A percentile compares a stretch with the other conserved stretches of the same genome.
phyloP scores from a whole-genome alignment of 352 stramenopile genomes.

The Thalassiosira livingstoniorum region DNA sequence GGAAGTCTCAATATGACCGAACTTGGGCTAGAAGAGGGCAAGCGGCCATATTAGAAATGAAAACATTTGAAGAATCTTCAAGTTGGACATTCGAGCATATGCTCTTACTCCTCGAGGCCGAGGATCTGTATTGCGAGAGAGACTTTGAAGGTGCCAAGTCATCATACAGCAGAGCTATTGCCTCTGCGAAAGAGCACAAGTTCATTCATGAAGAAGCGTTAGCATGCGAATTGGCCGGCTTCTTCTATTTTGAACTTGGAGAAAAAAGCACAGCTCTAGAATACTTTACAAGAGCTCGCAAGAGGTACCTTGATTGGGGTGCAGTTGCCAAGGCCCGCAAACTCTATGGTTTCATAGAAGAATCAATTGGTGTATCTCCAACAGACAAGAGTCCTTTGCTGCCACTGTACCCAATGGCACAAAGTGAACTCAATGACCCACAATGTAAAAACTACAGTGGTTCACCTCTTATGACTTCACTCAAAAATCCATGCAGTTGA shows the following conservation, averaged over 20 bases:
- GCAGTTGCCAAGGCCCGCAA: background rate
- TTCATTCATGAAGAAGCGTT: constrained; percentile 54
- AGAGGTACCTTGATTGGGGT: constrained; percentile 12
- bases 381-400: background rate
- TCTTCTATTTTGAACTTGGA: constrained; percentile 7
- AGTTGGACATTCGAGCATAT: constrained; percentile 20
- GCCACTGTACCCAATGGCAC: background rate
- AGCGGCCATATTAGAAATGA: background rate
- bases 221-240: constrained; percentile 21
- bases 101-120: constrained; percentile 1
- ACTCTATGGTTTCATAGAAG: background rate
- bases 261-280: background rate
- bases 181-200: constrained; percentile 24
- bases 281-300: constrained; percentile 4
- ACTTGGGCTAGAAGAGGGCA: background rate
- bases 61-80: background rate
- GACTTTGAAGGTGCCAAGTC: background rate
- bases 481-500: too few relatives aligned
- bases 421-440: too few relatives aligned
- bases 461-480: too few relatives aligned
- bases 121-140: constrained; percentile 8
- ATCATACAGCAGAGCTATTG: constrained; percentile 27
- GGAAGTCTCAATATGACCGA: background rate
- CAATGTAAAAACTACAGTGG: too few relatives aligned
- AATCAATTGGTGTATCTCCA: background rate